Base-by-base conservation (phyloP, 2,329 filamentous ascomycete genomes). In the Diaporthe eres region DNA sequence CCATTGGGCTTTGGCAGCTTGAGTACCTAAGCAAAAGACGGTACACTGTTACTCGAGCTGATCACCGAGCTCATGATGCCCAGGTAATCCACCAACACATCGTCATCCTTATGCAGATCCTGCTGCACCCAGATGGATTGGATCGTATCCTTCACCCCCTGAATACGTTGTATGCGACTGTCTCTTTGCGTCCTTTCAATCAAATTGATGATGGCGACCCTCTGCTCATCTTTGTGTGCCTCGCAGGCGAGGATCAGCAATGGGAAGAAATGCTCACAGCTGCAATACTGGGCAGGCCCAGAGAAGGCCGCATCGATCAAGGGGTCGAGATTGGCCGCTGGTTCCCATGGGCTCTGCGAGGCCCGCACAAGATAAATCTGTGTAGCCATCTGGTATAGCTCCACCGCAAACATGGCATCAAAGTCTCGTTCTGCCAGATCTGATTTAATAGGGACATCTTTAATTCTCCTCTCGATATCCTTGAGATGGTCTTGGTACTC, bases 71-170 rank as follows among this genome's bases (percentile, higher is more conserved):
- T 81, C 78, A 82, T 78, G 22, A 80, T 47, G 0, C 75, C 77
- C 8, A 80, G 74, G 72, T 84, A 84, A 22, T 81, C 78, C n/a
- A 80, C 31, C 53, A 84, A 9, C 2, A 82, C 39, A 28, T 84
- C 83, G 5, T 44, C 60, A 25, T 85, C 83, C 0, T 77, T 80
- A 49, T 82, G 77, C 5, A 85, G 79, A 70, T 85, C 83, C 63
- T 80, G 81, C 72, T 84, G 83, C 65, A 81, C 79, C 83, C 83
- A 85, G 25, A 84, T 78, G 0, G 81, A 77, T 51, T 80, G 78
- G 3, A 85, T 80, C 2, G 65, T 70, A 10, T 70, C 49, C 34
- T 70, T 70, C 15, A 70, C 65, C 22, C 49, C 65, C 15, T 70
- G 47, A 2, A 70, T 70, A 28, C 49, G 55, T 34, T 49, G 13